Percentiles rank a stretch among this genome's conserved stretches.
These are phyloP conservation scores for Diophrys appendiculata DNA, from an alignment of 73 alveolate genomes.

Conservation along the genomic window DNA sequence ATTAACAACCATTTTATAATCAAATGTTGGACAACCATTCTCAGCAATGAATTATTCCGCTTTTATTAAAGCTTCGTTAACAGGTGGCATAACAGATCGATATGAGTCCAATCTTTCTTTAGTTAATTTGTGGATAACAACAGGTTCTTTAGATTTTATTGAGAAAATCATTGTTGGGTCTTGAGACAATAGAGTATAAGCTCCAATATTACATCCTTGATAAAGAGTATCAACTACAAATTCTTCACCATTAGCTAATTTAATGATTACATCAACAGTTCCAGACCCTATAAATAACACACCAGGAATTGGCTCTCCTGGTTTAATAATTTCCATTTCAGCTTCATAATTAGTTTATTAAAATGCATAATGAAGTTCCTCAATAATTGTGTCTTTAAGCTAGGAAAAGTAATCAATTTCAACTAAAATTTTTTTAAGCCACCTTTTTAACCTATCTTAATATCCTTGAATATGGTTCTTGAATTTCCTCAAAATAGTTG, in stretches of 20 bases:
- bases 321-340: neutral
- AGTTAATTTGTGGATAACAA: neutral
- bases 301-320: neutral
- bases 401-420: neutral
- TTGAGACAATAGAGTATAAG: neutral
- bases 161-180: constrained; percentile 6
- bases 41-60: constrained; percentile 3
- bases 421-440: neutral
- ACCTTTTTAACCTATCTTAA: neutral
- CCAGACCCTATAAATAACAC: neutral
- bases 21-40: constrained; percentile 30
- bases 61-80: constrained; percentile 9
- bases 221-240: constrained; percentile 14
- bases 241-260: neutral
- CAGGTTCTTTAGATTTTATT: constrained; percentile 18
- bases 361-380: neutral
- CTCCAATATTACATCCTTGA: constrained; percentile 37
- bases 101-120: neutral
- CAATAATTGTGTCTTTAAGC: neutral
- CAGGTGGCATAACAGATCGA: neutral
- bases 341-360: neutral
- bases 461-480: neutral
- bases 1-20: constrained; percentile 2
- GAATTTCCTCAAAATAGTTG: neutral
- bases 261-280: neutral